Evolutionary conservation across 2,329 filamentous ascomycete species (phyloP), one percentile per base, ranked within the genome.

Genomic region (Escovopsis sp.): DNA sequence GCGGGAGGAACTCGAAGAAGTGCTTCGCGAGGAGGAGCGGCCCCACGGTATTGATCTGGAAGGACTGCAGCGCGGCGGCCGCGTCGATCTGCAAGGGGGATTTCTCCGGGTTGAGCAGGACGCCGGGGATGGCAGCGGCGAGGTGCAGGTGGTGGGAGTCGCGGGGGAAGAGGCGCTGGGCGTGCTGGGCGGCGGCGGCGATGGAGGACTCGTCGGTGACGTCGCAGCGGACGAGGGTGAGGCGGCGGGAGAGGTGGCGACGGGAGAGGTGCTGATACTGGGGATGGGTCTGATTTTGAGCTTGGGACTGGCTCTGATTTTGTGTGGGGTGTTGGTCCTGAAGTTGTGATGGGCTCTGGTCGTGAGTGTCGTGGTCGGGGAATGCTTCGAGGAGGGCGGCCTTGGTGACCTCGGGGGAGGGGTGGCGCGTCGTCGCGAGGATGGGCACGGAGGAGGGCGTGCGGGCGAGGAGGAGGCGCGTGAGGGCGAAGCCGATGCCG

Each of bases 11-110:
- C 0, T 61, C 60, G 0, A 65, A 63, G 46, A 90, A 82, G 54
- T 85, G 74, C 56, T 90, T 90, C 49, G 83, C 70, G 38, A 88
- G 65, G 36, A 90, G 61, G 48, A 90, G 62, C 1, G 81, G 80
- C 0, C 81, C 82, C 3, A 90, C 60, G 0, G 76, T 66, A 53
- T 90, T 92, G 39, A 82, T 70, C 35, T 66, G 65, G 54, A 85
- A 78, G n/a, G 72, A 85, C 31, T 73, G 58, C n/a, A 81, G 58
- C 14, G 79, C 73, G 26, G 63, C 52, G 15, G 61, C 62, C 39
- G 71, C 67, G 39, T 78, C 61, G 38, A 90, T 68, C 46, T 82
- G 76, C 0, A 56, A 45, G 0, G 76, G 79, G 1, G 73, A 72
- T 53, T 79, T 85, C 51, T 92, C 84, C 0, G 82, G 72, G 45